Percentiles rank a stretch among this genome's conserved stretches.
Conservation (phyloP, 768 basidiomycete species). For the Leccinellum rugosiceps region DNA sequence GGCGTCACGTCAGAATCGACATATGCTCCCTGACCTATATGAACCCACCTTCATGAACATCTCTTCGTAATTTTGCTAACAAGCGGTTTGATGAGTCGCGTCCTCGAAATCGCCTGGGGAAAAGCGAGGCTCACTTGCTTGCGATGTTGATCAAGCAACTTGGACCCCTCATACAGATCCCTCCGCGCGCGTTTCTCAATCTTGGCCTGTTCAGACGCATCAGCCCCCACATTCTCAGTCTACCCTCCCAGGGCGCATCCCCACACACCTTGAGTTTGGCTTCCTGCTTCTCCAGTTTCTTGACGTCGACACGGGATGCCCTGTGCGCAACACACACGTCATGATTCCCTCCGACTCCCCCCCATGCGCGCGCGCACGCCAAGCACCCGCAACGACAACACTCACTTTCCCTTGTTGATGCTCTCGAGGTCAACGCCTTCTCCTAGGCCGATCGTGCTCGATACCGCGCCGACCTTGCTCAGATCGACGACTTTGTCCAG, state of each 20-base stretch:
- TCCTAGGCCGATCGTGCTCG: conserved; percentile 71
- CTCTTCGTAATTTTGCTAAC: conserved; percentile 94
- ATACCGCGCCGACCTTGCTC: conserved; percentile 74
- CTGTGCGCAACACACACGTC: conserved; percentile 37
- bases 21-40: not conserved
- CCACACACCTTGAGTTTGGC: conserved; percentile 79
- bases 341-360: not conserved
- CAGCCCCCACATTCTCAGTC: not conserved
- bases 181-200: conserved; percentile 92
- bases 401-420: conserved; percentile 91
- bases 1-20: not conserved
- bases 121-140: conserved; percentile 60
- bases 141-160: conserved; percentile 86
- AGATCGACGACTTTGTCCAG: conserved; percentile 87
- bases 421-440: conserved; percentile 89
- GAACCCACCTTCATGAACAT: conserved; percentile 94
- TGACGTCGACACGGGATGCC: conserved; percentile 89
- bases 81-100: not conserved
- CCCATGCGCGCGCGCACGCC: conserved; percentile 2
- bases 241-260: not conserved
- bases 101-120: not conserved
- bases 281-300: conserved; percentile 95
- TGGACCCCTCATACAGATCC: conserved; percentile 95
- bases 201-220: conserved; percentile 61
- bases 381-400: conserved; percentile 16